These are phyloP conservation scores for Tylopilus balloui DNA, from an alignment of 768 basidiomycete species.

Conservation along the genomic window DNA sequence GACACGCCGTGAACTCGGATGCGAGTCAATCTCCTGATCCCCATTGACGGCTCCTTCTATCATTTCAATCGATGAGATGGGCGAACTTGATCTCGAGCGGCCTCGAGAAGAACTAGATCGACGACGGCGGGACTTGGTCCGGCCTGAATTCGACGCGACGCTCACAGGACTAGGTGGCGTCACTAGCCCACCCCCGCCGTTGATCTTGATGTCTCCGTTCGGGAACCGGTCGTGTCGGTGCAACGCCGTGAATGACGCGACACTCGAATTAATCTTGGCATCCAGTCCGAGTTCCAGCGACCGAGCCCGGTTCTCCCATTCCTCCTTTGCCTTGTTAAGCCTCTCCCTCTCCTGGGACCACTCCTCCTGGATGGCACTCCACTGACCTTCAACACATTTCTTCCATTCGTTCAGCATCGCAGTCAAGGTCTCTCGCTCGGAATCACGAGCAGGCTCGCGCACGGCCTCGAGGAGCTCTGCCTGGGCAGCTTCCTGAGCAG, in stretches of 20 bases:
- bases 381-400: constrained; percentile 72
- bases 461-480: constrained; percentile 31
- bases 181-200: constrained; percentile 49
- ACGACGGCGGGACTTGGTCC: constrained; percentile 38
- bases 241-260: constrained; percentile 29
- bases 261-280: constrained; percentile 34
- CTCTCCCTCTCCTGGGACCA: constrained; percentile 81
- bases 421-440: constrained; percentile 48
- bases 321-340: constrained; percentile 65
- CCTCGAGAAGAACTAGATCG: constrained; percentile 40
- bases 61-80: constrained; percentile 32
- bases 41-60: constrained; percentile 27
- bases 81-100: constrained; percentile 35
- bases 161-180: constrained; percentile 77
- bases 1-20: constrained; percentile 21
- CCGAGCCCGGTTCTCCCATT: constrained; percentile 68
- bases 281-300: constrained; percentile 53
- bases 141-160: constrained; percentile 56
- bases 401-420: constrained; percentile 68
- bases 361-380: constrained; percentile 72
- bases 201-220: constrained; percentile 30
- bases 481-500: constrained; percentile 35
- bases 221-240: constrained; percentile 38
- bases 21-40: constrained; percentile 15
- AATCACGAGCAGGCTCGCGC: constrained; percentile 32